Base-by-base conservation (phyloP, 2,329 filamentous ascomycete species). In the Xylariaceae sp. region DNA sequence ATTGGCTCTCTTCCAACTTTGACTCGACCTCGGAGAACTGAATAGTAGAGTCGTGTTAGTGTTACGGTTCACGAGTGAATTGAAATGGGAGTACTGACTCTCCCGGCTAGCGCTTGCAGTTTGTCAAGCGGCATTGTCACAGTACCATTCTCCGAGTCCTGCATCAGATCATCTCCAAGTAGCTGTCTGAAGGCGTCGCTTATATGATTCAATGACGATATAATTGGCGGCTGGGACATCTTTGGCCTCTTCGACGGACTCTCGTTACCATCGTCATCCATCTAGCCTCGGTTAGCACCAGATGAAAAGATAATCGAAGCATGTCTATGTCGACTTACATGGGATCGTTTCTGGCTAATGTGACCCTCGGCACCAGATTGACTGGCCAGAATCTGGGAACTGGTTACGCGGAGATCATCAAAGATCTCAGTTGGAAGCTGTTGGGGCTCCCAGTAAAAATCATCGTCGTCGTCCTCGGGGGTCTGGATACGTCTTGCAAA, bases 391-490 rank as follows among this genome's bases (percentile, higher is more conserved):
- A 69, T 63, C 58, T 77, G 76, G 0, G 77, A 76, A 58, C 69
- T 68, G 3, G 60, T 62, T 4, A 71, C 44, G 72, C 66, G 67
- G 74, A 84, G 37, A 76, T 69, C 70, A 49, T 83, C 78, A 18
- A 84, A 75, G 2, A 83, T 74, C 0, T 77, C 71, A 0, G 77
- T 75, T 0, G 82, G 81, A 1, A 85, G 68, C 2, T 72, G 62
- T 7, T 78, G 74, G 1, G 80, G 76, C 11, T 78, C 75, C 78
- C 78, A 85, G 3, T 72, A 68, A 45, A 82, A 73, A 7, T 72
- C 72, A 39, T 63, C 65, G 2, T 63, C 60, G 44, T 63, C 67
- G 50, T 66, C 75, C 13, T 72, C 68, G 47, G 67, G 74, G 58
- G 66, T 74, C 53, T 77, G 76, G 9, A 83, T 66, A 55, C 78